Conservation (phyloP, 345 rosid species). For the Eucalyptus erythrocorys region DNA sequence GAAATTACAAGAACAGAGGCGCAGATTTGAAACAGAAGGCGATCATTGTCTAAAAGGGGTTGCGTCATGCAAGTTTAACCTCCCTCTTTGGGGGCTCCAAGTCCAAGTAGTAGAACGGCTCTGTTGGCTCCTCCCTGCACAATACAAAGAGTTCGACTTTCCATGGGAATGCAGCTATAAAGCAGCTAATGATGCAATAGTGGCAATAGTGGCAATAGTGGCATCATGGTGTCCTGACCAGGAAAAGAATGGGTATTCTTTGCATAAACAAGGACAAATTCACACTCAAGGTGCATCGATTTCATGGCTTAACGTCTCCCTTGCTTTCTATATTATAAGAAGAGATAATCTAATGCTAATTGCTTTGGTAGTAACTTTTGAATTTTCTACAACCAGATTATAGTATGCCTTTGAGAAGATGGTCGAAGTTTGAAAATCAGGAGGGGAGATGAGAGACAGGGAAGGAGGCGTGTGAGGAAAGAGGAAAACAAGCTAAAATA, state of each 20-base stretch:
- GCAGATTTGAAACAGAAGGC: not conserved
- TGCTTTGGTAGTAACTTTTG: not conserved
- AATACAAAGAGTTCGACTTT: not conserved
- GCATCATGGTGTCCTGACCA: not conserved
- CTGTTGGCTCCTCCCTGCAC: constrained; percentile 91
- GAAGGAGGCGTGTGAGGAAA: not conserved
- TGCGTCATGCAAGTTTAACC: constrained; percentile 45
- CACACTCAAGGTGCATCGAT: not conserved
- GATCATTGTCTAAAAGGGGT: not conserved
- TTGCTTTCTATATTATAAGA: not conserved
- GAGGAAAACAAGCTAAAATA: not conserved
- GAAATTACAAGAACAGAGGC: not conserved
- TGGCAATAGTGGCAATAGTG: not conserved
- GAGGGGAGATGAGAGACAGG: not conserved
- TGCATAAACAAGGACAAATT: not conserved
- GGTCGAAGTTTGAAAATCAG: not conserved
- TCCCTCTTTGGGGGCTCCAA: constrained; percentile 72
- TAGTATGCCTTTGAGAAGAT: not conserved
- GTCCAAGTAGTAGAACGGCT: constrained; percentile 70
- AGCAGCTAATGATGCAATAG: not conserved
- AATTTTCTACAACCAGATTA: not conserved
- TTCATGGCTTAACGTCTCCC: not conserved
- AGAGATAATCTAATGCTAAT: not conserved
- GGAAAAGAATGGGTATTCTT: not conserved
- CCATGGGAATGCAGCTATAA: not conserved